phyloP scores from a whole-genome alignment of 257 asterid species.

The Solanum pinnatisectum region DNA sequence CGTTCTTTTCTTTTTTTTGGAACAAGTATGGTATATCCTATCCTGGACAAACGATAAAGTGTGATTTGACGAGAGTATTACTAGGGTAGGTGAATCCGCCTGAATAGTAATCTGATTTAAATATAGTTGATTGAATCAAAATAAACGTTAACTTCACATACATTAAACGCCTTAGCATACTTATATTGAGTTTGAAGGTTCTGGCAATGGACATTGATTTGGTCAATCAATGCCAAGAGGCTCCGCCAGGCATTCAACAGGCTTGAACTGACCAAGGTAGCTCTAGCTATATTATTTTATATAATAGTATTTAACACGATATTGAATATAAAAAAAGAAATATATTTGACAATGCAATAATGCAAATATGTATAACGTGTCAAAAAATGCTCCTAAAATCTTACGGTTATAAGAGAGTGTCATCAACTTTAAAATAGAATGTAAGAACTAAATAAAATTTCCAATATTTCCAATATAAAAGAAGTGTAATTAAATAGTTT shows the following conservation, averaged over 20 bases:
- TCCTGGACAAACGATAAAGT: background rate
- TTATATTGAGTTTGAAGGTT: constrained; percentile 74
- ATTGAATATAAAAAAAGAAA: background rate
- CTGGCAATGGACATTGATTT: constrained; percentile 68
- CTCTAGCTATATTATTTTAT: background rate
- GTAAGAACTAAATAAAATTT: background rate
- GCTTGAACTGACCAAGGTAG: constrained; percentile 37
- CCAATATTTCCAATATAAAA: background rate
- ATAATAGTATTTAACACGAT: background rate
- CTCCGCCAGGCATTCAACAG: constrained; percentile 60
- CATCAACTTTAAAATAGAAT: background rate
- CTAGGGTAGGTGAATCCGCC: background rate
- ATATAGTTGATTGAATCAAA: background rate
- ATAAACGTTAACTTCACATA: background rate
- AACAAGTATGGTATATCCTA: background rate
- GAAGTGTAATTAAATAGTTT: background rate
- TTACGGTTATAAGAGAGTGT: background rate
- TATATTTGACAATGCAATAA: background rate
- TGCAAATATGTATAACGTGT: background rate
- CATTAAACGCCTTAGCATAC: background rate
- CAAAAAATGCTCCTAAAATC: background rate
- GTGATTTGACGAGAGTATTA: background rate
- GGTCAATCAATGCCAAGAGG: constrained; percentile 74
- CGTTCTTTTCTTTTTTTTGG: background rate
- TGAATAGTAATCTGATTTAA: background rate